Evolutionary conservation across 2,329 filamentous ascomycete species (phyloP).

Genomic region (Cytospora leucostoma): DNA sequence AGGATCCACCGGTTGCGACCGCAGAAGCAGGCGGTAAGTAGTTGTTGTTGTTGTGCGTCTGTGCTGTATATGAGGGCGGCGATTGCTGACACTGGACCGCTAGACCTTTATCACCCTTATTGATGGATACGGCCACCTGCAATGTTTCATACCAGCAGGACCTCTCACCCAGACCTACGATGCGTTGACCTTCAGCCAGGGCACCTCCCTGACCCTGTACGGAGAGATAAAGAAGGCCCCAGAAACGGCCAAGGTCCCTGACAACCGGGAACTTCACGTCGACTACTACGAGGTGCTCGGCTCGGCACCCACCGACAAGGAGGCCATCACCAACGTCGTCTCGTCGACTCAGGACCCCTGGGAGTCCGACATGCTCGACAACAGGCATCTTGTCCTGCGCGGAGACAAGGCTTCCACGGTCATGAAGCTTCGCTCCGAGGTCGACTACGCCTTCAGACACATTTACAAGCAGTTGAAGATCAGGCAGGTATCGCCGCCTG

Average conservation of each 20-base stretch:
- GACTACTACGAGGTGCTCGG: conserved; percentile 85
- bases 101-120: conserved; percentile 75
- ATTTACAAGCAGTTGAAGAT: conserved; percentile 76
- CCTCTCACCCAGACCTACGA: conserved; percentile 90
- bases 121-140: conserved; percentile 82
- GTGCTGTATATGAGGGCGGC: no score
- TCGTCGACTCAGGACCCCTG: conserved; percentile 60
- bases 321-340: conserved; percentile 83
- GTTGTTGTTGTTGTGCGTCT: neutral
- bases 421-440: conserved; percentile 81
- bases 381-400: conserved; percentile 81
- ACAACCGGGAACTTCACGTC: conserved; percentile 84
- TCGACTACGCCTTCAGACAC: conserved; percentile 78
- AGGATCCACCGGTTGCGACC: conserved; percentile 78
- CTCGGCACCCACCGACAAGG: conserved; percentile 80
- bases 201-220: conserved; percentile 81
- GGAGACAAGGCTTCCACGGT: conserved; percentile 82
- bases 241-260: conserved; percentile 73
- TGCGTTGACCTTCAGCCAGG: conserved; percentile 78
- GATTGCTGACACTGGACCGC: conserved; percentile 8
- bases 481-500: conserved; percentile 83
- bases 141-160: conserved; percentile 76
- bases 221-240: conserved; percentile 85
- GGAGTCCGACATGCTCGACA: conserved; percentile 54
- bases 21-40: conserved; percentile 73